Evolutionary conservation across 192 early-diverging fungal genomes (phyloP).

Genomic region (Coemansia sp.): DNA sequence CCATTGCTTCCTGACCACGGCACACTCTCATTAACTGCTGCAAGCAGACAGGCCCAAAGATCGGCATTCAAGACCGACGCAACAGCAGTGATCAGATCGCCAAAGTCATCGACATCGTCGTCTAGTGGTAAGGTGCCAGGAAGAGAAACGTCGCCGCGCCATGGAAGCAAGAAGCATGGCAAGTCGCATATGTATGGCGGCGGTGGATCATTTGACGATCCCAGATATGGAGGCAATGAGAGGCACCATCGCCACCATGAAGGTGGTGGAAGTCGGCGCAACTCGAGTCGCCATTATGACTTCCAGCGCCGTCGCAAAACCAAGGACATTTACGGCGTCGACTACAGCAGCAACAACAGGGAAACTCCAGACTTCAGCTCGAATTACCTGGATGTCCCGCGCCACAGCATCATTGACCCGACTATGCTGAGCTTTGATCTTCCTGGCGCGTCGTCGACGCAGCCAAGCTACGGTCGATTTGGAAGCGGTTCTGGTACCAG

Average conservation of each 20-base stretch:
- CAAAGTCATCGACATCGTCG: neutral
- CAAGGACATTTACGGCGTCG: constrained; percentile 13
- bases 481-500: neutral
- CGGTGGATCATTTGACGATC: neutral
- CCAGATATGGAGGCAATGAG: neutral
- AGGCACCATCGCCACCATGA: neutral
- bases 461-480: constrained; percentile 16
- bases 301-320: neutral
- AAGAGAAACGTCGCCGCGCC: neutral
- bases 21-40: constrained; percentile 31
- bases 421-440: constrained; percentile 49
- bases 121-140: neutral
- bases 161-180: constrained; percentile 7
- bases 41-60: constrained; percentile 23
- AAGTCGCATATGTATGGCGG: constrained; percentile 10
- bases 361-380: neutral
- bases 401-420: constrained; percentile 56
- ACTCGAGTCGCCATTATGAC: neutral
- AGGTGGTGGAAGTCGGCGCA: neutral
- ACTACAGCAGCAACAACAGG: constrained; percentile 13
- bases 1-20: constrained; percentile 2
- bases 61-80: constrained; percentile 42
- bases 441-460: constrained; percentile 18
- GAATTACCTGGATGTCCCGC: constrained; percentile 44
- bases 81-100: constrained; percentile 7